Evolutionary conservation across 2,329 filamentous ascomycete genomes (phyloP), one percentile per base, ranked within the genome.

Genomic region (Venturia effusa): DNA sequence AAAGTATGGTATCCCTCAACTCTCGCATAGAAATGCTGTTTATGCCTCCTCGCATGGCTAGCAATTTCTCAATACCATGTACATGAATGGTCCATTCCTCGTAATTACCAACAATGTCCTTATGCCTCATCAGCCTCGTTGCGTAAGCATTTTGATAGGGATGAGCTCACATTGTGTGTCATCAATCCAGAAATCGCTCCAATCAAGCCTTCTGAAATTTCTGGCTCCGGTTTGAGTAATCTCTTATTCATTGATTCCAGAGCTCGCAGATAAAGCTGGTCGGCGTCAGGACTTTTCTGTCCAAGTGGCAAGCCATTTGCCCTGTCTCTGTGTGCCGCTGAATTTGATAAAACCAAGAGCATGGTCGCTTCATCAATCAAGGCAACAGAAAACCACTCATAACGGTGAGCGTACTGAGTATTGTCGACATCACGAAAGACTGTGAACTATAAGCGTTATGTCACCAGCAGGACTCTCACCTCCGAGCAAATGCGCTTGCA

Each of bases 281-380:
- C 40, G 17, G 61, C n/a, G 8, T 62, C 61, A 17, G 41, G 27
- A 43, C 61, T 62, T 32, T 62, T 62, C 43, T 62, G 41, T 5
- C 40, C 27, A 15, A 37, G 30, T 32, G 39, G 32, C 24, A 62
- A 30, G 6, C 61, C 61, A 10, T 24, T 62, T 30, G 27, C 11
- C 7, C 45, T 40, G 17, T 62, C 61, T 27, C 24, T 40, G 45
- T 54, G 61, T 10, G 61, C 40, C 22, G 40, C 40, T 30, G 45
- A 45, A 37, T 62, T 62, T 15, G 40, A 41, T 1, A 62, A 30
- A 1, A 62, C 41, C 13, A 62, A 15, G 4, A 37, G 17, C 22
- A 62, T 24, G 17, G 61, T 62, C n/a, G 45, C 61, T 32, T 54
- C 40, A 62, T 62, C 61, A 15, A 43, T 27, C 22, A 60, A 24